Evolutionary conservation across 371 early-diverging fungal species (phyloP).

Genomic region (Lichtheimia hyalospora): DNA sequence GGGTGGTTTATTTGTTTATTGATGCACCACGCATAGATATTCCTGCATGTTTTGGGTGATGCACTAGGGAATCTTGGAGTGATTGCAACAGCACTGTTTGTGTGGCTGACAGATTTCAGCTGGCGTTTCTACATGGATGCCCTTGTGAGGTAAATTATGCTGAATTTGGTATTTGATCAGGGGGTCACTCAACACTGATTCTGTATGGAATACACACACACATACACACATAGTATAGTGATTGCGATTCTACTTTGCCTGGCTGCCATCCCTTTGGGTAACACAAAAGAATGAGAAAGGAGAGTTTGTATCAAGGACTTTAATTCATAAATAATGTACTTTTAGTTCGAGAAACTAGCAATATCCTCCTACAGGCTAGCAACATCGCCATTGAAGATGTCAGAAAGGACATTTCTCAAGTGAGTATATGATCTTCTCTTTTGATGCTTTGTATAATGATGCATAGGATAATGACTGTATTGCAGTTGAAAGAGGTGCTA

Average conservation of each 20-base stretch:
- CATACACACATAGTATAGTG: constrained; percentile 49
- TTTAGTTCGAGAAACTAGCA: constrained; percentile 77
- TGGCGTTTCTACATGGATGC: constrained; percentile 87
- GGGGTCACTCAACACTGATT: too few species aligned
- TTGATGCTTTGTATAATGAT: not conserved
- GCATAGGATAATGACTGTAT: not conserved
- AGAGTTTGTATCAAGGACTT: too few species aligned
- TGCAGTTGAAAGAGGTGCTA: constrained; percentile 59
- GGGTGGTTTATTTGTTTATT: not conserved
- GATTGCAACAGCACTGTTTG: constrained; percentile 80
- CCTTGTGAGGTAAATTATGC: constrained; percentile 44
- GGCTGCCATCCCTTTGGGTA: constrained; percentile 41
- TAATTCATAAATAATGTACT: constrained; percentile 3
- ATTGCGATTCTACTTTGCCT: constrained; percentile 41
- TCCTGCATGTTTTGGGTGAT: constrained; percentile 95
- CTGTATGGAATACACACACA: not conserved
- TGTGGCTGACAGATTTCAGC: constrained; percentile 65
- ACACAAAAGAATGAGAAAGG: not conserved
- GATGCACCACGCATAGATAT: constrained; percentile 47
- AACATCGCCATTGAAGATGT: constrained; percentile 68
- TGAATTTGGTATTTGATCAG: constrained; percentile 63
- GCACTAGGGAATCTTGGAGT: constrained; percentile 93
- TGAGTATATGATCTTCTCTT: constrained; percentile 8
- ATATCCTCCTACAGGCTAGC: constrained; percentile 82
- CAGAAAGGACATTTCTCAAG: constrained; percentile 51